These are phyloP conservation scores for Detonula confervacea DNA, from an alignment of 352 stramenopile genomes.

Conservation along the genomic window DNA sequence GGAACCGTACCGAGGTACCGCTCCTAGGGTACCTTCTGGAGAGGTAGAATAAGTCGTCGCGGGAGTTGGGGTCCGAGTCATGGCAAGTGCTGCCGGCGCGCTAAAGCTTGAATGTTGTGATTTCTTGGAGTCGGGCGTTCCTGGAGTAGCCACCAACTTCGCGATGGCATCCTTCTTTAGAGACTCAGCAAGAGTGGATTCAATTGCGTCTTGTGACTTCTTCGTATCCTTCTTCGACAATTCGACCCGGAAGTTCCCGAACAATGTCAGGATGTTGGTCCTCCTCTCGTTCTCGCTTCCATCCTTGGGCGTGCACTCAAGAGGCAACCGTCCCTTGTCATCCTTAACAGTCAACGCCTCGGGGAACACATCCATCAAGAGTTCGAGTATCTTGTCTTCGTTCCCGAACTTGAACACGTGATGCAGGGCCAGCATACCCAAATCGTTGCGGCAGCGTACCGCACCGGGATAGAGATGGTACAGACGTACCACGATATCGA, in stretches of 20 bases:
- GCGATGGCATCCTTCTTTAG: neutral
- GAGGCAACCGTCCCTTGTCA: conserved; percentile 44
- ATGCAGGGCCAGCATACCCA: conserved; percentile 72
- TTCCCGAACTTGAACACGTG: conserved; percentile 39
- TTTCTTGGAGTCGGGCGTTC: no score
- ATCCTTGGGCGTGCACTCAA: conserved; percentile 46
- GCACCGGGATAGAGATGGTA: conserved; percentile 60
- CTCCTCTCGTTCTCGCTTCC: conserved; percentile 53
- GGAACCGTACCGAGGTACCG: conserved; percentile 7
- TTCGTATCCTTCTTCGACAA: neutral
- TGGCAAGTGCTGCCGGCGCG: no score
- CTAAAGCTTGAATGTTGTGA: no score
- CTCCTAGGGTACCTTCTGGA: neutral
- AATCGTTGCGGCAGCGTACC: conserved; percentile 46
- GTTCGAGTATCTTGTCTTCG: conserved; percentile 48
- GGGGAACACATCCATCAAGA: conserved; percentile 57
- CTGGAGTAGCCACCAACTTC: neutral
- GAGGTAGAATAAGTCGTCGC: neutral
- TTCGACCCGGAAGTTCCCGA: conserved; percentile 6
- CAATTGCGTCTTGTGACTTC: neutral
- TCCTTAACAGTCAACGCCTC: conserved; percentile 42
- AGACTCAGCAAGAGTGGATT: neutral
- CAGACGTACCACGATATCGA: conserved; percentile 56
- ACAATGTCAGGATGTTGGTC: conserved; percentile 36
- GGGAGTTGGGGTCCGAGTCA: no score